Conservation (phyloP, 805 yeast species). For the Ogataea allantospora region DNA sequence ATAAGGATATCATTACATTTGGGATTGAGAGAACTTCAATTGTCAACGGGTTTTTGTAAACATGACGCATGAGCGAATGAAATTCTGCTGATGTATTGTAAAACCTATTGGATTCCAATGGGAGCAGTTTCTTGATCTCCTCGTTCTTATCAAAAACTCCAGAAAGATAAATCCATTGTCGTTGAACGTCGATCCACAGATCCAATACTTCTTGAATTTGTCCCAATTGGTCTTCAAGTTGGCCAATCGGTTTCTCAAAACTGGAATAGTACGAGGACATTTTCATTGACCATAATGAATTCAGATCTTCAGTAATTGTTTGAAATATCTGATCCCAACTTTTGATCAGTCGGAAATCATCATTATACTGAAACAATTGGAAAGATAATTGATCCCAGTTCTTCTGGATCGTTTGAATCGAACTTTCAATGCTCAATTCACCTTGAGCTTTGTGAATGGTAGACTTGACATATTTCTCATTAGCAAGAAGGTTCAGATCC, state of each 20-base stretch:
- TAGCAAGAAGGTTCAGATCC: constrained; percentile 46
- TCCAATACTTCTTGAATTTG: constrained; percentile 52
- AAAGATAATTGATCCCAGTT: constrained; percentile 57
- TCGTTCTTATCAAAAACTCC: constrained; percentile 67
- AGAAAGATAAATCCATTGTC: constrained; percentile 83
- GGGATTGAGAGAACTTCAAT: constrained; percentile 54
- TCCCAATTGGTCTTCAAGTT: constrained; percentile 57
- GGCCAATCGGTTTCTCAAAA: constrained; percentile 57
- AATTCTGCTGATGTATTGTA: constrained; percentile 61
- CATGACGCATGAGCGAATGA: constrained; percentile 46
- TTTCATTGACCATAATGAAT: constrained; percentile 65
- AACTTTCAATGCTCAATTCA: constrained; percentile 63
- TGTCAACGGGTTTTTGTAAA: constrained; percentile 47
- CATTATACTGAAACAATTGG: constrained; percentile 51
- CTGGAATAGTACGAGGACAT: constrained; percentile 58
- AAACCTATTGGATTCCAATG: constrained; percentile 68
- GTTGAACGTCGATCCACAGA: constrained; percentile 79
- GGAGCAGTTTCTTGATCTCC: constrained; percentile 62
- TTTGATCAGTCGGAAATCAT: constrained; percentile 53
- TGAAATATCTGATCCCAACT: constrained; percentile 68
- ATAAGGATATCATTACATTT: constrained; percentile 46
- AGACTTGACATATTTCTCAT: constrained; percentile 46
- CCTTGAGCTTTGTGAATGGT: constrained; percentile 65
- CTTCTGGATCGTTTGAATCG: constrained; percentile 46
- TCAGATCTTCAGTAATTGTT: constrained; percentile 57